Evolutionary conservation across 176 grass and related monocot species (phyloP), one percentile per base, ranked within the genome.

Genomic region (Avena insularis): DNA sequence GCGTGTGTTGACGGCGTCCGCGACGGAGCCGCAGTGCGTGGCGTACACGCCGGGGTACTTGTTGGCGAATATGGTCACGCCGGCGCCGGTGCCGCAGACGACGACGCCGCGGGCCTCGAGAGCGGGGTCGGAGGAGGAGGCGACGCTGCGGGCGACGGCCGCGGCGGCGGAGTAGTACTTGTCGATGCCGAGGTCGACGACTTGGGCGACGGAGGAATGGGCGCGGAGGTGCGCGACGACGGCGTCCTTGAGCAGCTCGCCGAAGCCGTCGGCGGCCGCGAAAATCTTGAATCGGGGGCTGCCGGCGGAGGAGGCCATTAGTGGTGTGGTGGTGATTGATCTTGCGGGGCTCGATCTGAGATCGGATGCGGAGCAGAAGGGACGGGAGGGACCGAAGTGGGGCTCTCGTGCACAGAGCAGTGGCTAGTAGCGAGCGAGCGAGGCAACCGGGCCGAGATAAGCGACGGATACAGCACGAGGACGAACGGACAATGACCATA

Each of bases 41-140:
- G 96, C 96, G 83, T 98, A 98, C 38, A 94, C 93, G 46, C 90
- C 81, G 43, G 96, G 96, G 88, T 93, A 89, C 86, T 98, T 98
- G 92, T 98, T 98, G 56, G 96, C 92, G 89, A 98, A 98, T 12
- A 98, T 98, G 86, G 86, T 75, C 36, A 98, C 93, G 61, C 93
- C 96, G 15, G 94, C 90, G 72, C 96, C 96, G 17, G 96, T 98
- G 82, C 96, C 93, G 66, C 92, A 98, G 58, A 91, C 88, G 48
- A 95, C 86, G 63, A 95, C 81, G 82, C 96, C 93, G 31, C 93
- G 93, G 54, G 81, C 49, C 49, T 95, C 90, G 17, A 79, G 21
- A 0, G 5, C 66, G 3, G 59, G 50, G 2, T 57, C 77, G 3
- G 82, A 21, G 2, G 86, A 11, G 36, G 89, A 59, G 13, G 86